These are phyloP conservation scores for Suillus weaverae DNA, from an alignment of 768 basidiomycete genomes.

Conservation along the genomic window DNA sequence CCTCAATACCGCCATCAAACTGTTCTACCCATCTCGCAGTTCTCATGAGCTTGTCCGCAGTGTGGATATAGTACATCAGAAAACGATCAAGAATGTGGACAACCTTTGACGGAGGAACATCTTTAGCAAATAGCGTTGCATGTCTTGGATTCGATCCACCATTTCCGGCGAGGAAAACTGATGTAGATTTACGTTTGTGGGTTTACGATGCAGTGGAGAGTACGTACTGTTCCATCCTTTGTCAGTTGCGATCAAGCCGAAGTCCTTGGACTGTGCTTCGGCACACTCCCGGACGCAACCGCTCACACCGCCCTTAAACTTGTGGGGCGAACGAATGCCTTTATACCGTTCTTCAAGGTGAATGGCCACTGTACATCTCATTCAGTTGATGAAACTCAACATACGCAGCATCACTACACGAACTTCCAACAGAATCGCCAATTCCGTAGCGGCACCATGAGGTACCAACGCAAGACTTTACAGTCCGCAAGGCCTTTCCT, in stretches of 20 bases:
- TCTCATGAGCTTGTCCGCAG: conserved; percentile 69
- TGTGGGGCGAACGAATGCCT: conserved; percentile 69
- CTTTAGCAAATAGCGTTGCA: conserved; percentile 62
- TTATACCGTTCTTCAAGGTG: conserved; percentile 72
- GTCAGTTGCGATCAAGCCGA: conserved; percentile 73
- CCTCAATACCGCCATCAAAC: conserved; percentile 68
- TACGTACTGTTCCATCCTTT: conserved; percentile 71
- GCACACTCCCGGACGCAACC: conserved; percentile 78
- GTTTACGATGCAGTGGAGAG: conserved; percentile 3
- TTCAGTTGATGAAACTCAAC: background rate
- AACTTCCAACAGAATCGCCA: conserved; percentile 68
- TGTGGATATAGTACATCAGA: conserved; percentile 67
- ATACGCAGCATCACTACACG: conserved; percentile 16
- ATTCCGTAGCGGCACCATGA: conserved; percentile 72
- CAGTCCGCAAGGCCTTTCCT: conserved; percentile 61
- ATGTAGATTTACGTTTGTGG: background rate
- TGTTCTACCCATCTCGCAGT: conserved; percentile 75
- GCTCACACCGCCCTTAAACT: conserved; percentile 74
- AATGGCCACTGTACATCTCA: conserved; percentile 48
- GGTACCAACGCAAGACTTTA: conserved; percentile 78
- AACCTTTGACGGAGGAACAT: conserved; percentile 67
- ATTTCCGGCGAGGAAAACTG: conserved; percentile 69
- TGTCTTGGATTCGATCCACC: conserved; percentile 64
- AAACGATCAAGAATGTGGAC: conserved; percentile 64
- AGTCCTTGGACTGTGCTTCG: conserved; percentile 74